Base-by-base conservation (phyloP, 371 early-diverging fungal species). In the Mucor sp. region DNA sequence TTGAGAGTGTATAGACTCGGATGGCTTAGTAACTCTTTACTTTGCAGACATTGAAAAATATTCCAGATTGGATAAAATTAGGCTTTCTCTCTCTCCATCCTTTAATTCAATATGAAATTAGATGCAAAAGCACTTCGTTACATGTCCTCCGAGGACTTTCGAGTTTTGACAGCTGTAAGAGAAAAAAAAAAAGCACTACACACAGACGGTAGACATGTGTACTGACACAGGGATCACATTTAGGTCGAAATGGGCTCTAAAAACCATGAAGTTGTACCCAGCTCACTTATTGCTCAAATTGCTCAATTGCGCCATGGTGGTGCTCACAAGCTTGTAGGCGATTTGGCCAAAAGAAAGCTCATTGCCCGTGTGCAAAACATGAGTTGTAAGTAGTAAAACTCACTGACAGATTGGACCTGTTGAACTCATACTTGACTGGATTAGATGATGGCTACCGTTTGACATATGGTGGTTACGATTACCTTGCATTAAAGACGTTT, bases 391-490 rank as follows among this genome's bases (percentile, higher is more conserved):
- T 30, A 9, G 37, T 35, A 1, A 9, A 12, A 3, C 1, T 35
- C 6, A 12, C 37, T 35, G 3, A 12, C 27, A 15, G 32, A 47
- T 9, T 57, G 30, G 14, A 55, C 4, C n/a, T 50, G 50, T 50
- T 4, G 19, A 0, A 17, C 41, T 41, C 41, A 41, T 50, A 15
- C 1, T 3, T 28, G 7, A 17, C 17, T 56, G 9, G 11, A 44
- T 32, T 67, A 93, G 93, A 99, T 79, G 95, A 95, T 61, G 99
- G 98, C 15, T 99, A 99, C 80, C 90, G 97, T 41, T 86, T 99
- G 62, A 96, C 99, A 8, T 99, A 99, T 81, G 97, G 97, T 68
- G 99, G 99, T 15, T 98, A 98, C 81, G 99, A 99, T 80, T 99
- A 98, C 79, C 84, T 99, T 57, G 99, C 99, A 0, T 86, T 99